A percentile compares a stretch with the other conserved stretches of the same genome.
These are phyloP conservation scores for Saturnispora halmiae DNA, from an alignment of 805 yeast species.

Conservation along the genomic window DNA sequence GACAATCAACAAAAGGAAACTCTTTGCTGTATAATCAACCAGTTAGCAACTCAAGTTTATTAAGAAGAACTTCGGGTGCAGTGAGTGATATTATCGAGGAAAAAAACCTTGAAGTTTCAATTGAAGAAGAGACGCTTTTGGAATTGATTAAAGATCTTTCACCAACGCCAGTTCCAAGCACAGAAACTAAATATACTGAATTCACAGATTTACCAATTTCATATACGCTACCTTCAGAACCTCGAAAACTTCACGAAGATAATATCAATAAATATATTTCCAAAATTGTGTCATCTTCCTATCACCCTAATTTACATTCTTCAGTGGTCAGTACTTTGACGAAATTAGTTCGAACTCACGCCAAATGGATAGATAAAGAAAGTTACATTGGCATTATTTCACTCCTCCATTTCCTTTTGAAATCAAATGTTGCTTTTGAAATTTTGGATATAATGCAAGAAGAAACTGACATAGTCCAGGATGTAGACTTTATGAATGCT, in stretches of 20 bases:
- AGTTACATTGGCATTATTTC: constrained; percentile 15
- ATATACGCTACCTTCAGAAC: constrained; percentile 16
- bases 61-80: constrained; percentile 1
- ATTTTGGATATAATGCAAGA: constrained; percentile 19
- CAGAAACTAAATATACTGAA: constrained; percentile 18
- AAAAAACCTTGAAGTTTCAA: constrained; percentile 5
- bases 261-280: constrained; percentile 16
- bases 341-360: constrained; percentile 12
- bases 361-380: constrained; percentile 17
- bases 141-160: constrained; percentile 19
- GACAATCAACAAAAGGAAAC: too few species aligned
- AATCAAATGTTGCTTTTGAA: constrained; percentile 15
- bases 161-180: constrained; percentile 16
- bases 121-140: constrained; percentile 18
- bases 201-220: constrained; percentile 16
- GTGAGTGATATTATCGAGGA: constrained; percentile 1
- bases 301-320: constrained; percentile 10
- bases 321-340: constrained; percentile 15
- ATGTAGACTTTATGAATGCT: constrained; percentile 25
- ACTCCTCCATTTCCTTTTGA: constrained; percentile 17
- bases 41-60: too few species aligned
- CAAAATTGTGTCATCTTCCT: constrained; percentile 17
- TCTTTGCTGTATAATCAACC: too few species aligned
- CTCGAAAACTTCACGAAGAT: constrained; percentile 7
- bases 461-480: constrained; percentile 16